Evolutionary conservation across 495 filamentous ascomycete genomes (phyloP).

Genomic region (Neurospora sp.): DNA sequence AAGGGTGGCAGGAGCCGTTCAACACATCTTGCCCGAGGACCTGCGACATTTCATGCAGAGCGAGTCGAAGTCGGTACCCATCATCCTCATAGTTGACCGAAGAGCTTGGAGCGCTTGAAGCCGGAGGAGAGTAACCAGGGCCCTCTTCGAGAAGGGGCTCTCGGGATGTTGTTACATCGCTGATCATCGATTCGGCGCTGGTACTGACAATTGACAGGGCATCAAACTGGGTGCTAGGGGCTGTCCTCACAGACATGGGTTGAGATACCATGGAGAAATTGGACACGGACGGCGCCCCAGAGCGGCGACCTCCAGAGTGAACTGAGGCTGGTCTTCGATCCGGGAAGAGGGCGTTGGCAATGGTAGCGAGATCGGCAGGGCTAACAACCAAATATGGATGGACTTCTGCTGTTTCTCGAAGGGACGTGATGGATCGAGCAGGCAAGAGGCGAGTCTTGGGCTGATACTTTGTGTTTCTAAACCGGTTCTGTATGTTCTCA

Average conservation of each 20-base stretch:
- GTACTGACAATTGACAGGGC: slow-evolving; percentile 55
- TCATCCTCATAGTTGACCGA: slow-evolving; percentile 41
- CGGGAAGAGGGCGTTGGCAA: slow-evolving; percentile 64
- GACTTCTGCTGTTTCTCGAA: slow-evolving; percentile 59
- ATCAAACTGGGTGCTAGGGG: slow-evolving; percentile 37
- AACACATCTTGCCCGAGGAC: slow-evolving; percentile 48
- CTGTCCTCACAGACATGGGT: slow-evolving; percentile 33
- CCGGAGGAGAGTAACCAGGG: slow-evolving; percentile 33
- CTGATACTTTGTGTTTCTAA: slow-evolving; percentile 41
- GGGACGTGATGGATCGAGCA: slow-evolving; percentile 57
- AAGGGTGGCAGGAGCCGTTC: slow-evolving; percentile 57
- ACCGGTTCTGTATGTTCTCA: slow-evolving; percentile 62
- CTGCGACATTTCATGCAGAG: slow-evolving; percentile 56
- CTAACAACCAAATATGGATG: slow-evolving; percentile 65
- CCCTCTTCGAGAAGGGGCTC: slow-evolving; percentile 51
- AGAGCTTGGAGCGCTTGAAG: slow-evolving; percentile 22
- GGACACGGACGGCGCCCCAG: slow-evolving; percentile 57
- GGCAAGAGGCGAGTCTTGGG: slow-evolving; percentile 52
- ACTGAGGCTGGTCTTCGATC: slow-evolving; percentile 46
- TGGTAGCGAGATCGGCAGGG: slow-evolving; percentile 59
- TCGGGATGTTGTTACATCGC: slow-evolving; percentile 55
- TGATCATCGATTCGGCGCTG: slow-evolving; percentile 57
- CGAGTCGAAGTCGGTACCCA: slow-evolving; percentile 43
- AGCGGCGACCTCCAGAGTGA: slow-evolving; percentile 44
- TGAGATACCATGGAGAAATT: slow-evolving; percentile 46